Percentiles rank a stretch among this genome's conserved stretches.
phyloP scores from a whole-genome alignment of 2,329 filamentous ascomycete species.

The Cordyceps javanica region DNA sequence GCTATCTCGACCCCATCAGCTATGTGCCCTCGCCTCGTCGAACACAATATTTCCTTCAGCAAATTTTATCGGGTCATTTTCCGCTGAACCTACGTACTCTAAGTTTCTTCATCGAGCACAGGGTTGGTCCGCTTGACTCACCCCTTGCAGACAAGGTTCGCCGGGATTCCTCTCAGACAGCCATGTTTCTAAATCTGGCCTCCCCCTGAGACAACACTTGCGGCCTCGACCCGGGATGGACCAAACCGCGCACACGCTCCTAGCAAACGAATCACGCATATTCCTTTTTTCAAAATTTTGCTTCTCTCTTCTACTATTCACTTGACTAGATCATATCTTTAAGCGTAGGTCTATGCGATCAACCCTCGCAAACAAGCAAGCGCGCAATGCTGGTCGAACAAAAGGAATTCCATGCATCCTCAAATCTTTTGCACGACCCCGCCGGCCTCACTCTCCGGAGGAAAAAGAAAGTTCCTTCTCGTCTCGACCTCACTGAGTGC shows the following conservation, averaged over 20 bases:
- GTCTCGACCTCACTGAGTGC: too few species aligned
- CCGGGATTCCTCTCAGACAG: not conserved
- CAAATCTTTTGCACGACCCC: too few species aligned
- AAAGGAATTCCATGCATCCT: too few species aligned
- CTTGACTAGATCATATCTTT: not conserved
- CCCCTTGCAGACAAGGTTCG: not conserved
- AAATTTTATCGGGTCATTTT: too few species aligned
- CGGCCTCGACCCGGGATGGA: not conserved
- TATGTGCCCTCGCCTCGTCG: too few species aligned
- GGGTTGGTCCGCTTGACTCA: not conserved
- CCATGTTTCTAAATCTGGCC: slow-evolving; percentile 2
- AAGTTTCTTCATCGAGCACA: not conserved
- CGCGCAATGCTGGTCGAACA: too few species aligned
- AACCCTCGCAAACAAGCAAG: not conserved
- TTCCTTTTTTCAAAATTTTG: not conserved
- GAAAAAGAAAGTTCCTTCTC: not conserved
- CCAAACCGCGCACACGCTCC: too few species aligned
- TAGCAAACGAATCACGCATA: too few species aligned
- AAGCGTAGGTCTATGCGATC: not conserved
- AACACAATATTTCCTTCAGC: not conserved
- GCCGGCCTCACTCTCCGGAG: too few species aligned
- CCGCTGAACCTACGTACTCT: too few species aligned
- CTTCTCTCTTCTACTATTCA: too few species aligned
- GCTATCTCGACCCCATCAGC: too few species aligned
- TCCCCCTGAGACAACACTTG: not conserved